These are phyloP conservation scores for Paratinospora sagittata DNA, from an alignment of 164 flowering plant species.

Conservation along the genomic window DNA sequence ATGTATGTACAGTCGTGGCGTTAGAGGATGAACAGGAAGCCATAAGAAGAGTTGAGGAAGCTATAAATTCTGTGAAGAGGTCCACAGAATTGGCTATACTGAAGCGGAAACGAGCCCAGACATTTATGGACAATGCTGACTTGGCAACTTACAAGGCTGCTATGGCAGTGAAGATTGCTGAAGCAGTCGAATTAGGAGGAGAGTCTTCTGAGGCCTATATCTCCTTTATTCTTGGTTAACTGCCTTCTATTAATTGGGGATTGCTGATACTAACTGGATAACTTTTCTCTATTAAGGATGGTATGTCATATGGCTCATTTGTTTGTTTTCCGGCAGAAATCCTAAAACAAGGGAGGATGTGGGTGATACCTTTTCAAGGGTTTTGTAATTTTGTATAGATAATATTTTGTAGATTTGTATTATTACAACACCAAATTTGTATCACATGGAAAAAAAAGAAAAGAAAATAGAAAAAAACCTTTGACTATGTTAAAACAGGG, in stretches of 20 bases:
- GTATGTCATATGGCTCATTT: neutral
- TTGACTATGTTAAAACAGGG: too few species aligned
- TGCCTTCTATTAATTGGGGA: neutral
- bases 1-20: constrained; percentile 10
- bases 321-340: neutral
- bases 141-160: constrained; percentile 56
- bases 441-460: neutral
- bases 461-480: neutral
- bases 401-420: neutral
- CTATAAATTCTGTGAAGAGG: constrained; percentile 34
- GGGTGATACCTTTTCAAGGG: neutral
- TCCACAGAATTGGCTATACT: constrained; percentile 34
- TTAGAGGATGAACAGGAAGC: constrained; percentile 20
- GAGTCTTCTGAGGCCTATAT: constrained; percentile 21
- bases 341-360: too few species aligned
- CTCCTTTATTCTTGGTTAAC: constrained; percentile 21
- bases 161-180: constrained; percentile 62
- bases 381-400: constrained; percentile 1
- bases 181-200: constrained; percentile 33
- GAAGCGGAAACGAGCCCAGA: constrained; percentile 64
- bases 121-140: constrained; percentile 64
- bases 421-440: neutral
- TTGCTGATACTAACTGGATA: neutral
- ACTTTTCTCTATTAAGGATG: neutral
- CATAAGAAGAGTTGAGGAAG: constrained; percentile 38